These are phyloP conservation scores for Myotisia sp. DNA, from an alignment of 2,329 filamentous ascomycete genomes.

Conservation along the genomic window DNA sequence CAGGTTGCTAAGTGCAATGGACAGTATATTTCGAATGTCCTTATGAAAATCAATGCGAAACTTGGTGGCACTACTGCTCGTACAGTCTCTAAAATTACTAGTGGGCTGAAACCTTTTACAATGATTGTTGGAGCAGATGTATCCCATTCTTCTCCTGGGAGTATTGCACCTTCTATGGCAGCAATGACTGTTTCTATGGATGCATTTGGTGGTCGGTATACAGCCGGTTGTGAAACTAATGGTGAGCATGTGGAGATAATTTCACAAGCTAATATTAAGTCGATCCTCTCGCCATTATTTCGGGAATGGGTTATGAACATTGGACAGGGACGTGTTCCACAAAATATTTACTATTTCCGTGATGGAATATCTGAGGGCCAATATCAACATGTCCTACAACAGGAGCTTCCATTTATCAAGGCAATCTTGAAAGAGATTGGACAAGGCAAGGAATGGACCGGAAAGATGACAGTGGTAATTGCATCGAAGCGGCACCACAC, in stretches of 20 bases:
- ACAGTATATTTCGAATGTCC: slow-evolving; percentile 86
- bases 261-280: slow-evolving; percentile 47
- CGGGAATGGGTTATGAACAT: slow-evolving; percentile 48
- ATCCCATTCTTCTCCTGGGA: slow-evolving; percentile 63
- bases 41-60: slow-evolving; percentile 96
- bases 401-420: slow-evolving; percentile 64
- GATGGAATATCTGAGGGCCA: slow-evolving; percentile 86
- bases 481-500: slow-evolving; percentile 91
- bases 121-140: slow-evolving; percentile 88
- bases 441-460: slow-evolving; percentile 24
- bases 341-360: slow-evolving; percentile 79
- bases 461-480: slow-evolving; percentile 72
- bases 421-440: slow-evolving; percentile 35
- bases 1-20: slow-evolving; percentile 56
- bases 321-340: slow-evolving; percentile 42
- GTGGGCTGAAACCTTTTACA: slow-evolving; percentile 36
- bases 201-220: slow-evolving; percentile 55
- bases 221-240: slow-evolving; percentile 68
- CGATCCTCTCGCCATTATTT: slow-evolving; percentile 51
- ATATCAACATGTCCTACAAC: slow-evolving; percentile 61
- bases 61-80: slow-evolving; percentile 65
- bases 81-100: slow-evolving; percentile 31
- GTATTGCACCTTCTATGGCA: slow-evolving; percentile 58
- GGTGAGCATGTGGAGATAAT: slow-evolving; percentile 72
- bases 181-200: slow-evolving; percentile 77